Evolutionary conservation across 2,329 filamentous ascomycete species (phyloP), one percentile per base, ranked within the genome.

Genomic region (Ophiostoma perfectum): DNA sequence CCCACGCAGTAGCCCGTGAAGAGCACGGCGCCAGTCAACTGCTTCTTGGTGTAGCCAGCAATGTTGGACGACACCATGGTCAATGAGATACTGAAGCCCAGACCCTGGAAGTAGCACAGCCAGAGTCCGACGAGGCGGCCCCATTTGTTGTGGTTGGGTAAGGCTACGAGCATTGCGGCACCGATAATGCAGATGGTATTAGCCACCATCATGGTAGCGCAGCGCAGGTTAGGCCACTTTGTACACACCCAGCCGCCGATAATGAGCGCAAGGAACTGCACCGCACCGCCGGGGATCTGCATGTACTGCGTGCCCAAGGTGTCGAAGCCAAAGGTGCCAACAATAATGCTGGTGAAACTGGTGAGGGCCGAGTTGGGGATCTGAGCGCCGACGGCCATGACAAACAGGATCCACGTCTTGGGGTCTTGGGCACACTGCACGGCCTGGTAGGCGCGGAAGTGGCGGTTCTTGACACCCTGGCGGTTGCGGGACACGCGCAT

Each of bases 221-320:
- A 86, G 5, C 84, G 78, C 0, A 81, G 78, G 72, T 83, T 82
- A 4, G 83, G 84, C 72, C 76, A 86, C n/a, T 78, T 78, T 0
- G 81, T 83, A 72, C 83, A 84, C 38, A 87, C 76, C 66, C 78
- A 80, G 11, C 84, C 83, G 0, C 83, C 83, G 1, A 77, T 72
- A 4, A 87, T 74, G 0, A 86, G 77, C 0, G 83, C 81, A 0
- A 84, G 72, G 71, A 86, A 85, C 70, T 87, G 83, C 0, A 87
- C 80, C 0, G 81, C 84, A 18, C 84, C 85, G 16, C 84, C 85
- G 0, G 85, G 85, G 66, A 88, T 88, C 70, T 87, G 84, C 9
- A 88, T 73, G 70, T 72, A 72, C 66, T 72, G 71, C 6, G 71
- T 74, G 69, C 73, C 71, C n/a, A 78, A 72, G 0, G 74, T 71